Conservation (phyloP, 2,329 filamentous ascomycete species). For the Monosporascus ibericus region DNA sequence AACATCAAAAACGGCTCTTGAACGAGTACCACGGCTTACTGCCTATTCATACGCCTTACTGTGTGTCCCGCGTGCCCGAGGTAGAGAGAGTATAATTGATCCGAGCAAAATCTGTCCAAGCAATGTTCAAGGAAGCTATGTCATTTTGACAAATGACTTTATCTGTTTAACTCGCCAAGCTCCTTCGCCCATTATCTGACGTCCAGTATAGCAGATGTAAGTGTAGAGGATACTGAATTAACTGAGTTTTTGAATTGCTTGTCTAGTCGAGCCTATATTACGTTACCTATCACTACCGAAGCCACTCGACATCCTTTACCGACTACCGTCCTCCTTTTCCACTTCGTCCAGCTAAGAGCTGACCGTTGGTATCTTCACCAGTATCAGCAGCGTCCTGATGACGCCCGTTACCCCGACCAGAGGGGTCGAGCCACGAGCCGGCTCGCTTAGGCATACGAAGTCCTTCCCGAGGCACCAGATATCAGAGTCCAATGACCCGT, state of each 20-base stretch:
- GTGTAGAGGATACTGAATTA: not conserved
- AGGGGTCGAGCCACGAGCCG: slow-evolving; percentile 19
- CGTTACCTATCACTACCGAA: too few species aligned
- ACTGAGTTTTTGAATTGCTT: too few species aligned
- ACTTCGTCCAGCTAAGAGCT: not conserved
- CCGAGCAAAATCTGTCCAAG: not conserved
- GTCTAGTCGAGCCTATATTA: too few species aligned
- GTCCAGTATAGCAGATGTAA: not conserved
- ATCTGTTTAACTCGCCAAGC: not conserved
- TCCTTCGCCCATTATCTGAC: not conserved
- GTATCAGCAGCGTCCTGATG: slow-evolving; percentile 11
- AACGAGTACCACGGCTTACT: too few species aligned
- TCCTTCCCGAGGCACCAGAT: slow-evolving; percentile 19
- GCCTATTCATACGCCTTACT: too few species aligned
- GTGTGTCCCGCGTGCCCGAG: too few species aligned
- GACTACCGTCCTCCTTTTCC: not conserved
- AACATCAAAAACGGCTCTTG: too few species aligned
- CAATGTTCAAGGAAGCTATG: not conserved
- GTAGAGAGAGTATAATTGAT: too few species aligned
- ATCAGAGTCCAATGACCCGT: slow-evolving; percentile 24
- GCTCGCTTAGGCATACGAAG: slow-evolving; percentile 18
- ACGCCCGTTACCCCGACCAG: slow-evolving; percentile 17
- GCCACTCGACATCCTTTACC: not conserved
- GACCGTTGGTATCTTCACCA: not conserved
- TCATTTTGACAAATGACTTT: not conserved